These are phyloP conservation scores for Flaveria sonorensis DNA, from an alignment of 129 eudicot species.

Conservation along the genomic window DNA sequence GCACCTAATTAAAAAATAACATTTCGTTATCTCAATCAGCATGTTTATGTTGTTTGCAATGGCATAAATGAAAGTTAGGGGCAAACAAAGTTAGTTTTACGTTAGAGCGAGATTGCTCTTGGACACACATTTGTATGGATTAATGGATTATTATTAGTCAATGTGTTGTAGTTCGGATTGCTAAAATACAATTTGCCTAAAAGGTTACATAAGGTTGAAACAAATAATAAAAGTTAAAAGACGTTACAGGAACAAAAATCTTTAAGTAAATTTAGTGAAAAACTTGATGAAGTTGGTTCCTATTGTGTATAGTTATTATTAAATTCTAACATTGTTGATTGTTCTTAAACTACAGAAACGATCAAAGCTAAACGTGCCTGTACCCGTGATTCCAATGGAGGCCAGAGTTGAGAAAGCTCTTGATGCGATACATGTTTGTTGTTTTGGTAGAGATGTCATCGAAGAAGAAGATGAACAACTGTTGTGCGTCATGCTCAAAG, in stretches of 20 bases:
- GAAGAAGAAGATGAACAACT: slow-evolving; percentile 73
- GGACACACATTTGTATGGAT: too few species aligned
- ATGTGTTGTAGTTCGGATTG: too few species aligned
- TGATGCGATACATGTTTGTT: slow-evolving; percentile 83
- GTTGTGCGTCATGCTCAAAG: slow-evolving; percentile 61
- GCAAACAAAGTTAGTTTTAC: too few species aligned
- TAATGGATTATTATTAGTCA: too few species aligned
- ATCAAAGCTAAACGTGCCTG: slow-evolving; percentile 49
- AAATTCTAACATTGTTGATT: not conserved
- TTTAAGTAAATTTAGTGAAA: not conserved
- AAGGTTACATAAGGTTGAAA: too few species aligned
- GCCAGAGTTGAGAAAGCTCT: slow-evolving; percentile 86
- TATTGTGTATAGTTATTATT: too few species aligned
- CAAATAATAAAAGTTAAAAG: not conserved
- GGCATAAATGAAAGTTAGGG: too few species aligned
- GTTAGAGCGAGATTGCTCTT: too few species aligned
- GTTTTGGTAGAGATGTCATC: slow-evolving; percentile 72
- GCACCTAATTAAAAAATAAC: too few species aligned
- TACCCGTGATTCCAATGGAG: slow-evolving; percentile 71
- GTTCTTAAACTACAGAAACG: slow-evolving; percentile 63
- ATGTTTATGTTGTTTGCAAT: too few species aligned
- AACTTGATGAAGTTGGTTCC: not conserved
- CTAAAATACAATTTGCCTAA: too few species aligned
- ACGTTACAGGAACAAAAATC: not conserved
- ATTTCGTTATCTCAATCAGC: too few species aligned